Evolutionary conservation across 140 eudicot species (phyloP).

Genomic region (Anethum foeniculum): DNA sequence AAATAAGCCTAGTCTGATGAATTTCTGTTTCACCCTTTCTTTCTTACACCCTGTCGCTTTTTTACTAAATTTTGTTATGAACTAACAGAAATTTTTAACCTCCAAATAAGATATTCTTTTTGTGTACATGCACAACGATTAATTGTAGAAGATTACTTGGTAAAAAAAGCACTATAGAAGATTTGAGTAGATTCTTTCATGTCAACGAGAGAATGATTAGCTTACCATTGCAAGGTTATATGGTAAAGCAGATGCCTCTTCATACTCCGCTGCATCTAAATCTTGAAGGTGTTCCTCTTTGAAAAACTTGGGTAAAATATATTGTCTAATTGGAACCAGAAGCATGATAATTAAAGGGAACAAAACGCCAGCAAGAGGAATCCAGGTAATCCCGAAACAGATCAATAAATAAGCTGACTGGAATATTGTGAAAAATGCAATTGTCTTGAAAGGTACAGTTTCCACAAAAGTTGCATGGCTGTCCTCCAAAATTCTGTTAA

Average conservation of each 20-base stretch:
- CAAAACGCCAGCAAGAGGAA: slow-evolving; percentile 34
- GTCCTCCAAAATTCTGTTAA: slow-evolving; percentile 26
- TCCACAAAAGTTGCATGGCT: slow-evolving; percentile 28
- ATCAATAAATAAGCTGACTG: slow-evolving; percentile 20
- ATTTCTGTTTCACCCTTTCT: neutral
- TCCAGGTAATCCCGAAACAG: slow-evolving; percentile 35
- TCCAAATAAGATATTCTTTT: neutral
- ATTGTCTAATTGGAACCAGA: slow-evolving; percentile 24
- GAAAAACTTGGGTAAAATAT: slow-evolving; percentile 27
- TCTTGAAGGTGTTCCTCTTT: slow-evolving; percentile 24
- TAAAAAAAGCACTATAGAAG: neutral
- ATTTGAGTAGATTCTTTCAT: neutral
- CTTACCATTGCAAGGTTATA: slow-evolving; percentile 1
- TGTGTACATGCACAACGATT: neutral
- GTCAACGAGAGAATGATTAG: neutral
- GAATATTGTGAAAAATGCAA: slow-evolving; percentile 22
- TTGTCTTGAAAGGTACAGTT: slow-evolving; percentile 30
- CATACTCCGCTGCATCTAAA: slow-evolving; percentile 32
- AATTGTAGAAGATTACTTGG: neutral
- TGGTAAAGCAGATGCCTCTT: slow-evolving; percentile 39
- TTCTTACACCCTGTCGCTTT: neutral
- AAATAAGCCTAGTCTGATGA: neutral
- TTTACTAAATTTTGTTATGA: neutral
- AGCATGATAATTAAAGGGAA: slow-evolving; percentile 32
- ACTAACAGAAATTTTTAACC: neutral